Percentiles rank a stretch among this genome's conserved stretches.
phyloP scores from a whole-genome alignment of 257 asterid genomes.

The Orobanche coerulescens region DNA sequence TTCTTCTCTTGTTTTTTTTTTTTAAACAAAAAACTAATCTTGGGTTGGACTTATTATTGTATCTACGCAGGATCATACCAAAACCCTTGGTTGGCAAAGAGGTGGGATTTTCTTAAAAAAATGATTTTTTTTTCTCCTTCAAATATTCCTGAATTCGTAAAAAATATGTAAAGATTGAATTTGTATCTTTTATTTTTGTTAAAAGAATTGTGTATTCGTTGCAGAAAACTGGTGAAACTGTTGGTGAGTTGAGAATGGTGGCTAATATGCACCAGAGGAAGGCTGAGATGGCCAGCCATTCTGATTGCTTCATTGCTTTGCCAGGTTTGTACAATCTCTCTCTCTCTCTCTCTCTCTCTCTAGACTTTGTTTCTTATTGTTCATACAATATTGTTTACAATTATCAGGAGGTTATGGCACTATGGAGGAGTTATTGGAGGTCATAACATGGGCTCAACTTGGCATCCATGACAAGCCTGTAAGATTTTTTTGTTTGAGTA shows the following conservation, averaged over 20 bases:
- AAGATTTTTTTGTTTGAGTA: too few species aligned
- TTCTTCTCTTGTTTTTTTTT: neutral
- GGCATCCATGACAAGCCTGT: slow-evolving; percentile 77
- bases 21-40: too few species aligned
- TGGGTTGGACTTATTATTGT: neutral
- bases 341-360: neutral
- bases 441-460: slow-evolving; percentile 69
- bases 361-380: too few species aligned
- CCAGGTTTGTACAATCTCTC: slow-evolving; percentile 45
- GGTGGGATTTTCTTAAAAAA: slow-evolving; percentile 28
- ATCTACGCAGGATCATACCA: slow-evolving; percentile 59
- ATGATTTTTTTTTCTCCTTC: neutral
- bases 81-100: slow-evolving; percentile 59
- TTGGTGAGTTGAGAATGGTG: slow-evolving; percentile 52
- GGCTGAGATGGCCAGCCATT: slow-evolving; percentile 64
- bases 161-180: slow-evolving; percentile 14
- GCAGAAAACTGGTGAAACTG: slow-evolving; percentile 59
- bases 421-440: slow-evolving; percentile 59
- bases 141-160: neutral
- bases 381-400: neutral
- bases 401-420: slow-evolving; percentile 70
- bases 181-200: neutral
- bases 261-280: slow-evolving; percentile 72
- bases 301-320: slow-evolving; percentile 74
- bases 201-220: neutral